A percentile compares a stretch with the other conserved stretches of the same genome.
These are phyloP conservation scores for Agrostemma githago DNA, from an alignment of 148 eudicot genomes.

Conservation along the genomic window DNA sequence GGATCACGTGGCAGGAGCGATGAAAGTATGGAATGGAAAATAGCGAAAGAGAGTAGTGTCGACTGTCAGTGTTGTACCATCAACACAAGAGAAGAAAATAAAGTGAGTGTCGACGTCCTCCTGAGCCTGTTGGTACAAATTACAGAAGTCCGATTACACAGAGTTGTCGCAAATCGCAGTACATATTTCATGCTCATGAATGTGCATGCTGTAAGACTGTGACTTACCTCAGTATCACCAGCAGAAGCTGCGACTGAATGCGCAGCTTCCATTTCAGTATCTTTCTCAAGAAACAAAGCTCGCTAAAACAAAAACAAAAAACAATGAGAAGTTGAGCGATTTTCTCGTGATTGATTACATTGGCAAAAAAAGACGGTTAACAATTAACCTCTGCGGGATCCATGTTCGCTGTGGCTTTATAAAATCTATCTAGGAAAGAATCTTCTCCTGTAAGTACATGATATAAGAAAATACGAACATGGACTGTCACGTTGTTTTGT, in stretches of 20 bases:
- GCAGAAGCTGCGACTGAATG: conserved; percentile 91
- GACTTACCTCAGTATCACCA: conserved; percentile 80
- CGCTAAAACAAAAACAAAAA: conserved; percentile 46
- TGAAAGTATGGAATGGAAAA: background rate
- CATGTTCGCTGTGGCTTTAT: conserved; percentile 76
- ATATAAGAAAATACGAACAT: background rate
- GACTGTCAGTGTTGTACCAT: conserved; percentile 55
- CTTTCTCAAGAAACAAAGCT: conserved; percentile 81
- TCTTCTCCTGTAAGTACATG: conserved; percentile 47
- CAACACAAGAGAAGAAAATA: conserved; percentile 80
- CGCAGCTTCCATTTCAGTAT: conserved; percentile 92
- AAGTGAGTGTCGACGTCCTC: conserved; percentile 80
- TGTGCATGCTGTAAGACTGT: background rate
- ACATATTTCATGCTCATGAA: background rate
- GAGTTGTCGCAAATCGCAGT: no score
- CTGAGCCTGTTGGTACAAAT: conserved; percentile 47
- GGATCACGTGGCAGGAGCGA: no score
- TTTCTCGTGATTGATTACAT: background rate
- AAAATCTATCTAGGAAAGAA: conserved; percentile 79
- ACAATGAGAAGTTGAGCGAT: background rate
- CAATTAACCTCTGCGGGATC: conserved; percentile 58
- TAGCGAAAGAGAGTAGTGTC: conserved; percentile 1
- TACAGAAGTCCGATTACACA: conserved; percentile 1
- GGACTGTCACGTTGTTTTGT: background rate
- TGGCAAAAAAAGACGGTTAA: background rate